A percentile compares a stretch with the other conserved stretches of the same genome.
These are phyloP conservation scores for Amphibolis antarctica DNA, from an alignment of 106 monocot species.

Conservation along the genomic window DNA sequence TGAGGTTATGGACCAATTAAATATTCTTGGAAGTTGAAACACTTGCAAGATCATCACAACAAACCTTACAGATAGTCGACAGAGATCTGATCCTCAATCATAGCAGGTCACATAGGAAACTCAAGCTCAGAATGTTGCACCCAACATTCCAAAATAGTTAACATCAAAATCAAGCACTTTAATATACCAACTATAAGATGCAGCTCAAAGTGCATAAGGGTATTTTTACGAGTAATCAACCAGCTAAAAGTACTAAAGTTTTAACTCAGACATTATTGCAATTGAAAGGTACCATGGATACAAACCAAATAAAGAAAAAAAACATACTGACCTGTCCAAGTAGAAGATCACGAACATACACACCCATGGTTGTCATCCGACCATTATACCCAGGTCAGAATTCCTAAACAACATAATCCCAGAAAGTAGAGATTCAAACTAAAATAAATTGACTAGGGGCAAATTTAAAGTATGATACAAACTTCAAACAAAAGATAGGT, in stretches of 20 bases:
- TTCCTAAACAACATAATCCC: slow-evolving; percentile 31
- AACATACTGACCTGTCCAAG: slow-evolving; percentile 67
- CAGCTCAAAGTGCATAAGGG: neutral
- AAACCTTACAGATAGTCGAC: slow-evolving; percentile 63
- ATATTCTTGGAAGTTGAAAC: slow-evolving; percentile 13
- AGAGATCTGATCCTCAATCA: slow-evolving; percentile 41
- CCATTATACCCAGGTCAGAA: slow-evolving; percentile 83
- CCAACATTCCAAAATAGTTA: slow-evolving; percentile 18
- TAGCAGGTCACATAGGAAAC: slow-evolving; percentile 32
- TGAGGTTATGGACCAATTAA: neutral
- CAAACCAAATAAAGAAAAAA: neutral
- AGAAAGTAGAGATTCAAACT: neutral
- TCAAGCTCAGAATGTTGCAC: slow-evolving; percentile 30
- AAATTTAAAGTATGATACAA: too few species aligned
- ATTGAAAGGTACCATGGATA: neutral
- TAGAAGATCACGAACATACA: slow-evolving; percentile 86
- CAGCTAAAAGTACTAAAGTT: neutral
- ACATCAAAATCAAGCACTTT: slow-evolving; percentile 19
- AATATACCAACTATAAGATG: slow-evolving; percentile 4
- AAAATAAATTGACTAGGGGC: too few species aligned
- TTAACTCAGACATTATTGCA: neutral
- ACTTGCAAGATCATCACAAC: slow-evolving; percentile 39
- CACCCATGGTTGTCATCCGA: slow-evolving; percentile 78
- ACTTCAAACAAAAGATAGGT: too few species aligned
- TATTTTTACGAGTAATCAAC: slow-evolving; percentile 1